Conservation (phyloP, 371 early-diverging fungal genomes). For the Phascolomyces articulosus region DNA sequence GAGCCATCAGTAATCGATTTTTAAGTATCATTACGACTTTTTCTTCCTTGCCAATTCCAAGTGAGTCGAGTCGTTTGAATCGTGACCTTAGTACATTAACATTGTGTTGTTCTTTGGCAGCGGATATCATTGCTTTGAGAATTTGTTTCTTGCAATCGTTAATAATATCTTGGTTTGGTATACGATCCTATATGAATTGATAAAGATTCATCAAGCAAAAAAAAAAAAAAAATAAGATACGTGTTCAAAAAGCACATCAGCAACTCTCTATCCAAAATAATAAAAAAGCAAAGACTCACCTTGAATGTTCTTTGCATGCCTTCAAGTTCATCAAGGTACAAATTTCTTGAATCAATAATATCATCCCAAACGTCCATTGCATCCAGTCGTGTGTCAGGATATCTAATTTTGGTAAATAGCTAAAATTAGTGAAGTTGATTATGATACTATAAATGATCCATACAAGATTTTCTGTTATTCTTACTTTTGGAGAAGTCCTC, state of each 20-base stretch:
- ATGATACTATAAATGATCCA: not conserved
- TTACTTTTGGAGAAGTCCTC: constrained; percentile 19
- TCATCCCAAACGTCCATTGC: constrained; percentile 59
- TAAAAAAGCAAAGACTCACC: not conserved
- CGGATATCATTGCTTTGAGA: constrained; percentile 40
- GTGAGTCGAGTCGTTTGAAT: constrained; percentile 24
- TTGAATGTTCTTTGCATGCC: not conserved
- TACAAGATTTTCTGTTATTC: not conserved
- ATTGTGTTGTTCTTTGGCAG: constrained; percentile 63
- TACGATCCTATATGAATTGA: not conserved
- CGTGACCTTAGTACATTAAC: constrained; percentile 49
- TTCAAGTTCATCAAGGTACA: constrained; percentile 33
- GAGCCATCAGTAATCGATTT: not conserved
- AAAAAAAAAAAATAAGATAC: no score
- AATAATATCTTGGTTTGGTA: not conserved
- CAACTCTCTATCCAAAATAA: no score
- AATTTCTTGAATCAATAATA: constrained; percentile 32
- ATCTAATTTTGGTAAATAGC: constrained; percentile 10
- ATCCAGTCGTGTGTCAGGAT: constrained; percentile 42
- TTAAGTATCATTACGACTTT: not conserved
- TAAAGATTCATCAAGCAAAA: no score
- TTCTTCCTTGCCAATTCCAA: constrained; percentile 15
- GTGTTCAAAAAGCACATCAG: no score
- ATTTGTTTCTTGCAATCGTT: constrained; percentile 16
- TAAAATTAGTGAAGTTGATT: not conserved